Evolutionary conservation across 2,329 filamentous ascomycete genomes (phyloP).

Genomic region (Aureobasidium sp.): DNA sequence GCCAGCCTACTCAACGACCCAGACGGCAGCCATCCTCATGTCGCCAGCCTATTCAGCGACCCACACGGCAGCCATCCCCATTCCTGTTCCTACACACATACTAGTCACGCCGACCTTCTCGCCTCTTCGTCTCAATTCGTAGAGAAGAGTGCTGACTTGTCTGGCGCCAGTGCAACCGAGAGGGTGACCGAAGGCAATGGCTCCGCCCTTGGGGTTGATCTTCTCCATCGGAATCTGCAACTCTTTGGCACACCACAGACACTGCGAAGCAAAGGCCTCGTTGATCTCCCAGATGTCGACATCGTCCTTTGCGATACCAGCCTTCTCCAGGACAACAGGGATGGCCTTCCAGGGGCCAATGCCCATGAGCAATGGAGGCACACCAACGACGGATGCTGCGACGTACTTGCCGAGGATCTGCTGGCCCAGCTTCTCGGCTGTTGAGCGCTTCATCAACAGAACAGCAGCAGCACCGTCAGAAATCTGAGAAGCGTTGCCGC

Average conservation of each 20-base stretch:
- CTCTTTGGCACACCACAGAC: slow-evolving; percentile 85
- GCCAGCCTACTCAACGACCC: no score
- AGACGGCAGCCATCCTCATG: no score
- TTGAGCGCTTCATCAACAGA: slow-evolving; percentile 88
- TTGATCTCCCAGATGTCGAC: slow-evolving; percentile 99
- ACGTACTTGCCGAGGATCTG: slow-evolving; percentile 89
- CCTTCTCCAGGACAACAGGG: slow-evolving; percentile 79
- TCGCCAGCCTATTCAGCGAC: slow-evolving; percentile 63
- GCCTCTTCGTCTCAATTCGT: slow-evolving; percentile 75
- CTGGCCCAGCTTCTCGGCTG: slow-evolving; percentile 80
- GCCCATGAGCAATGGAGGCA: slow-evolving; percentile 91
- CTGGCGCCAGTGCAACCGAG: slow-evolving; percentile 89
- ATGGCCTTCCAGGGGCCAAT: slow-evolving; percentile 94
- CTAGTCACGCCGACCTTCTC: slow-evolving; percentile 79
- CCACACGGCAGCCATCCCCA: slow-evolving; percentile 97
- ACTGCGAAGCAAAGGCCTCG: slow-evolving; percentile 95
- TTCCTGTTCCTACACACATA: slow-evolving; percentile 87
- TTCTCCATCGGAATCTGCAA: slow-evolving; percentile 74
- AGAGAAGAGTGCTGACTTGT: slow-evolving; percentile 86
- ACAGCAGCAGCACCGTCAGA: slow-evolving; percentile 94
- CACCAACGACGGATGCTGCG: slow-evolving; percentile 73
- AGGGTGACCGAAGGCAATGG: slow-evolving; percentile 89
- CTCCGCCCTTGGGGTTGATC: slow-evolving; percentile 95
- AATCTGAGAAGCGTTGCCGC: slow-evolving; percentile 91
- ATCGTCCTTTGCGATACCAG: slow-evolving; percentile 77